Conservation (phyloP, 371 early-diverging fungal genomes). For the Mortierella sp. region DNA sequence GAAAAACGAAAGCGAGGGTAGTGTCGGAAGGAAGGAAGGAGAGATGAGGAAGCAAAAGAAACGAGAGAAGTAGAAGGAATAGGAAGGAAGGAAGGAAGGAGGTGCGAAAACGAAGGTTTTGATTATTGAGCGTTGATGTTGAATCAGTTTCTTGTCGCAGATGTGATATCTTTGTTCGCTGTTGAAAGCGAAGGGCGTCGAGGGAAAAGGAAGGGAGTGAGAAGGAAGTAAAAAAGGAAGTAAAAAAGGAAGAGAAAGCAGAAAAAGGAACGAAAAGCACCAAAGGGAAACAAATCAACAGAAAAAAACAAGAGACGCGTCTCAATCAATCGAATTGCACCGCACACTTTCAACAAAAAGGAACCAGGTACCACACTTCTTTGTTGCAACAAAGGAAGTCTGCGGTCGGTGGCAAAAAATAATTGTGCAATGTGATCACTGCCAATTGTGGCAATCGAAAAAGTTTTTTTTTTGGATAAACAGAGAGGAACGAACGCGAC, state of each 20-base stretch:
- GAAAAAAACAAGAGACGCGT: constrained; percentile 7
- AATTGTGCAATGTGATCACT: too few relatives aligned
- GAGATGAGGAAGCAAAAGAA: not conserved
- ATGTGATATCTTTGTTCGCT: not conserved
- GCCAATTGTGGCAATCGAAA: too few relatives aligned
- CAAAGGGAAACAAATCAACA: not conserved
- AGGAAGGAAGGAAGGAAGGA: not conserved
- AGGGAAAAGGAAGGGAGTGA: not conserved
- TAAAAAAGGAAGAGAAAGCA: not conserved
- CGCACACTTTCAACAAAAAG: not conserved
- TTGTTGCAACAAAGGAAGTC: not conserved
- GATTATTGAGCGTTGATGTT: not conserved
- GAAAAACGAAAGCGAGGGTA: not conserved
- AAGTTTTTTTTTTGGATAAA: not conserved
- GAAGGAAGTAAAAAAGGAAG: not conserved
- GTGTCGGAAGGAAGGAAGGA: not conserved
- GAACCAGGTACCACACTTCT: not conserved
- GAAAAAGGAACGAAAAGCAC: not conserved
- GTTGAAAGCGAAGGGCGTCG: not conserved
- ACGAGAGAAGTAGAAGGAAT: too few relatives aligned
- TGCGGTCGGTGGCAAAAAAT: constrained; percentile 9
- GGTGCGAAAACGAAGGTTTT: not conserved
- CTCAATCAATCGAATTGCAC: not conserved
- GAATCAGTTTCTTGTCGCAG: not conserved
- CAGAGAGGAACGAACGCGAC: not conserved